Evolutionary conservation across 1,284 basidiomycete genomes (phyloP), one percentile per base, ranked within the genome.

Genomic region (Ceratobasidium papillatum): DNA sequence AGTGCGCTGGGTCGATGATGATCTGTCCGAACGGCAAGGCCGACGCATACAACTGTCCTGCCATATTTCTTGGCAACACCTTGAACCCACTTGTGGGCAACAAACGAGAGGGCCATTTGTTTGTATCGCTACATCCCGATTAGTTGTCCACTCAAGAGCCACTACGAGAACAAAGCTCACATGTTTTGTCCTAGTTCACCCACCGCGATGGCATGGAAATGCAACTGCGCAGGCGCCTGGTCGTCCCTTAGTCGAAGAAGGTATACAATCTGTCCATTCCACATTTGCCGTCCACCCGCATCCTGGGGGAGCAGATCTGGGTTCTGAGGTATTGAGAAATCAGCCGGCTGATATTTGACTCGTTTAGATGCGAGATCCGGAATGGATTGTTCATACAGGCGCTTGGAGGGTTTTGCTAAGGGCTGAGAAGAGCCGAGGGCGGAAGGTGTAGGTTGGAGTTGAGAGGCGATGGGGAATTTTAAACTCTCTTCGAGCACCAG

Each of bases 181-280:
- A 58, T 43, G 27, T 71, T 43, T 11, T 71, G 25, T 22, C 54
- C 36, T 14, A 54, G 49, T 47, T 22, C 52, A 27, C 66, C 66
- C 17, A 41, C 66, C 8, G 66, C 66, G 32, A 71, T 58, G 12
- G 54, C 66, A 19, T 52, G 27, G 25, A 71, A 71, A 19, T 59
- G 54, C 0, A 59, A 27, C 11, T 25, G 27, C 38, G 54, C 11
- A 34, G 38, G 41, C 25, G 54, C 41, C 12, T 58, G 49, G n/a
- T 58, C 52, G 54, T 32, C n/a, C 36, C 54, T 36, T n/a, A 30
- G 38, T 8, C 45, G 54, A 3, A 71, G 12, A 4, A 38, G 38
- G 25, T 71, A 71, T 27, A 59, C 52, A 32, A 71, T 71, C 49
- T 71, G 38, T 30, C 66, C 66, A 9, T 30, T 43, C 66, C 66